Evolutionary conservation across 805 yeast species (phyloP).

Genomic region (Clavispora asparagi): DNA sequence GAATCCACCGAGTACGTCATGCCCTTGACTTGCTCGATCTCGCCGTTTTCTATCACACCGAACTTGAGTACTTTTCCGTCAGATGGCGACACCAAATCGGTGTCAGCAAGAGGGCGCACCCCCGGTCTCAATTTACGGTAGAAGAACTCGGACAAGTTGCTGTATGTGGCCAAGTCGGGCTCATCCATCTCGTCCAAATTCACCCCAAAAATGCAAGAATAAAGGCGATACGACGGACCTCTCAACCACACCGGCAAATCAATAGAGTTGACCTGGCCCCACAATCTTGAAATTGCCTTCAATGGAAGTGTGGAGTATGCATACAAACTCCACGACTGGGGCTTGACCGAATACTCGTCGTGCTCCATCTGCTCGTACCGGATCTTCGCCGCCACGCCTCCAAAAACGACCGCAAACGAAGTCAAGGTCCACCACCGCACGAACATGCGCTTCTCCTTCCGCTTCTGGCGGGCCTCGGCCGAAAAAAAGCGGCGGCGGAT

Average conservation of each 20-base stretch:
- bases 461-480: constrained; percentile 34
- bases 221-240: constrained; percentile 72
- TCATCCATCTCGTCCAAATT: constrained; percentile 86
- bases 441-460: constrained; percentile 37
- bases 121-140: constrained; percentile 78
- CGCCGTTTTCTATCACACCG: constrained; percentile 77
- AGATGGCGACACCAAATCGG: constrained; percentile 79
- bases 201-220: constrained; percentile 79
- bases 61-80: constrained; percentile 88
- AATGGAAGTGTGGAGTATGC: constrained; percentile 88
- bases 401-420: constrained; percentile 46
- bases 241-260: constrained; percentile 86
- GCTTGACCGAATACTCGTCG: constrained; percentile 44
- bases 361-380: constrained; percentile 28
- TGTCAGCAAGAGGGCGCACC: constrained; percentile 64
- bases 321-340: constrained; percentile 84
- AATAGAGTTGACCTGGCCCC: constrained; percentile 89
- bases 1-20: constrained; percentile 88
- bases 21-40: constrained; percentile 96
- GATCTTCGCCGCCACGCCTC: constrained; percentile 49
- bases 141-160: constrained; percentile 85
- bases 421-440: constrained; percentile 53
- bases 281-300: constrained; percentile 82
- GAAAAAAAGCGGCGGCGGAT: constrained; percentile 38
- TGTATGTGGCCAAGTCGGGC: constrained; percentile 67